Conservation (phyloP, 2,329 filamentous ascomycete genomes). For the Aspergillus udagawae region DNA sequence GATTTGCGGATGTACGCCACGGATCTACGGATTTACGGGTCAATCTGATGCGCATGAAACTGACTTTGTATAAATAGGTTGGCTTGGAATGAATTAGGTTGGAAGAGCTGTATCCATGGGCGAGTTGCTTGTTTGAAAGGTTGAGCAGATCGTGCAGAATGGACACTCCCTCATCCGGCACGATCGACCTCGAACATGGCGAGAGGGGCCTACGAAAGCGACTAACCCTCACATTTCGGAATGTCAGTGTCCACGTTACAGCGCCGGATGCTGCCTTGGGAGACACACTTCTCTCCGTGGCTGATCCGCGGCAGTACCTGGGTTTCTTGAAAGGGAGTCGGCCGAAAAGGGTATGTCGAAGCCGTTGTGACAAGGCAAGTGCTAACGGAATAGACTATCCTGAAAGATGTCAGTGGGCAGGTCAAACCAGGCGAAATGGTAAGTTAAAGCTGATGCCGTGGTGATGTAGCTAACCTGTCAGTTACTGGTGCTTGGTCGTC, state of each 20-base stretch:
- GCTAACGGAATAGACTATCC: conserved; percentile 32
- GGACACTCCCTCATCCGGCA: conserved; percentile 28
- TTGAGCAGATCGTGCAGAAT: conserved; percentile 6
- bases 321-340: conserved; percentile 14
- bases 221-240: conserved; percentile 34
- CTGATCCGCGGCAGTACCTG: conserved; percentile 28
- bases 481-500: conserved; percentile 64
- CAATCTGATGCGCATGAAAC: background rate
- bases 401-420: conserved; percentile 38
- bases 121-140: background rate
- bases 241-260: conserved; percentile 32
- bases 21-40: conserved; percentile 20
- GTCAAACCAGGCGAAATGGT: conserved; percentile 44
- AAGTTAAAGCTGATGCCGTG: conserved; percentile 2
- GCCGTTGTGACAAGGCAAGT: background rate
- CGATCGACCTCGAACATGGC: conserved; percentile 23
- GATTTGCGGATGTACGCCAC: background rate
- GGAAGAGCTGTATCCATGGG: too few species aligned
- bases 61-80: conserved; percentile 10
- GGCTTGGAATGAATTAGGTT: background rate
- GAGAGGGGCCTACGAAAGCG: conserved; percentile 22
- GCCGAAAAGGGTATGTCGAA: conserved; percentile 25
- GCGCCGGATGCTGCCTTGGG: conserved; percentile 35
- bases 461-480: too few species aligned
- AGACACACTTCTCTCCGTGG: conserved; percentile 29